A percentile compares a stretch with the other conserved stretches of the same genome.
These are phyloP conservation scores for Curvularia lunata DNA, from an alignment of 2,329 filamentous ascomycete species.

Conservation along the genomic window DNA sequence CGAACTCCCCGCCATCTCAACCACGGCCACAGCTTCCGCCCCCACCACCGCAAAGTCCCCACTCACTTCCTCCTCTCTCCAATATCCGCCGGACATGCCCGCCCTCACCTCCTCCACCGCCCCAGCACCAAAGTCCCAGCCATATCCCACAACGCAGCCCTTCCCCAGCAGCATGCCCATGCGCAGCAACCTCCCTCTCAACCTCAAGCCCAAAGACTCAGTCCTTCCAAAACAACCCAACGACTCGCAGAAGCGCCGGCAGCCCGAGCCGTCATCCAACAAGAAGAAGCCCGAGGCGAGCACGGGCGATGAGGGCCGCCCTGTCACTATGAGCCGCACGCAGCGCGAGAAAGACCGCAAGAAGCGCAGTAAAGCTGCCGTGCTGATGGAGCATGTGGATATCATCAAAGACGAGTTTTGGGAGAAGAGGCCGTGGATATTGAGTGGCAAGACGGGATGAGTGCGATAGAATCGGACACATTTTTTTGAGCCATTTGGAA, in stretches of 20 bases:
- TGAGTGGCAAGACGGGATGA: constrained; percentile 47
- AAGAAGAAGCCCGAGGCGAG: neutral
- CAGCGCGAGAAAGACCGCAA: constrained; percentile 85
- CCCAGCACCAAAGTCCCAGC: constrained; percentile 4
- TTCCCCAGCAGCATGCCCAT: constrained; percentile 4
- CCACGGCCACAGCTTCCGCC: constrained; percentile 5
- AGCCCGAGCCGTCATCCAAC: neutral
- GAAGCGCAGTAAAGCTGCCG: constrained; percentile 75
- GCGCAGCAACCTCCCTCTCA: neutral
- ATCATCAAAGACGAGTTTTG: constrained; percentile 97
- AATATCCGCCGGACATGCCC: constrained; percentile 16
- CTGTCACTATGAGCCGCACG: constrained; percentile 70
- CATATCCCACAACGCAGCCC: constrained; percentile 12
- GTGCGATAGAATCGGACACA: no score
- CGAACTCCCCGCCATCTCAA: constrained; percentile 24
- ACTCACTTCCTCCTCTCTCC: constrained; percentile 23
- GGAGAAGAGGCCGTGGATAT: constrained; percentile 79
- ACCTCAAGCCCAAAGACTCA: neutral
- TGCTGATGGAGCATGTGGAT: constrained; percentile 85
- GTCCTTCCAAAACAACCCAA: neutral
- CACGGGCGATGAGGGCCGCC: constrained; percentile 45
- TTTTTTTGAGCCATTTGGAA: no score
- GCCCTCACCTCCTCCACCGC: constrained; percentile 1
- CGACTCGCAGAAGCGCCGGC: neutral
- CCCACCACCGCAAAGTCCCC: constrained; percentile 50